Percentiles rank a stretch among this genome's conserved stretches.
Conservation (phyloP, 2,329 filamentous ascomycete genomes). For the Celoporthe dispersa region DNA sequence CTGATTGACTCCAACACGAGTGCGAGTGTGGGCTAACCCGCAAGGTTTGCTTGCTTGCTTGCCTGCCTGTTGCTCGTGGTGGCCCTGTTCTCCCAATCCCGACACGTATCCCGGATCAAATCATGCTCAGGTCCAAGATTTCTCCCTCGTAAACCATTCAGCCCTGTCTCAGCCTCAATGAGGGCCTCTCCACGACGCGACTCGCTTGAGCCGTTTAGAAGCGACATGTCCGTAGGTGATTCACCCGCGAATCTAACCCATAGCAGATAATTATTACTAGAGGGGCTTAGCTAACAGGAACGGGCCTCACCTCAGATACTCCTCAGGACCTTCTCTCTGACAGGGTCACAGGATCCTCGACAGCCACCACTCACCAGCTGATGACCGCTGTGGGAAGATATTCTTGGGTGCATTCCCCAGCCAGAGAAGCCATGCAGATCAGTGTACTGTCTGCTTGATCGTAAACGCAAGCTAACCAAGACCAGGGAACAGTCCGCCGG, state of each 20-base stretch:
- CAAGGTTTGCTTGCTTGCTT: not conserved
- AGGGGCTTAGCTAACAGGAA: not conserved
- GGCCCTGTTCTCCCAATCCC: not conserved
- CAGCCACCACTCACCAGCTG: too few relatives aligned
- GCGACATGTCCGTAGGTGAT: not conserved
- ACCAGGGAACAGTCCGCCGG: not conserved
- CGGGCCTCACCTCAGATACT: not conserved
- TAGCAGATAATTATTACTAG: not conserved
- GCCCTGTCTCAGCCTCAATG: conserved; percentile 1
- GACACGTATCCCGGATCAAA: too few relatives aligned
- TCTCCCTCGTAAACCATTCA: not conserved
- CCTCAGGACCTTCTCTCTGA: not conserved
- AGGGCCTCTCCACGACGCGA: not conserved
- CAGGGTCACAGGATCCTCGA: not conserved
- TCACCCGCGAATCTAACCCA: not conserved
- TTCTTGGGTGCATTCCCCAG: not conserved
- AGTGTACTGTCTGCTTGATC: not conserved
- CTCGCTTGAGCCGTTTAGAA: not conserved
- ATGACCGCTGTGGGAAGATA: not conserved
- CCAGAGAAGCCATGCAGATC: not conserved
- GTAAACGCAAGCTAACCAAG: not conserved
- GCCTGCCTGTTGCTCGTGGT: not conserved
- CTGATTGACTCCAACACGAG: not conserved
- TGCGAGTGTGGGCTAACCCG: not conserved
- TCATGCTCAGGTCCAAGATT: too few relatives aligned